These are phyloP conservation scores for Thalassiosira tumida DNA, from an alignment of 352 stramenopile genomes.

Conservation along the genomic window DNA sequence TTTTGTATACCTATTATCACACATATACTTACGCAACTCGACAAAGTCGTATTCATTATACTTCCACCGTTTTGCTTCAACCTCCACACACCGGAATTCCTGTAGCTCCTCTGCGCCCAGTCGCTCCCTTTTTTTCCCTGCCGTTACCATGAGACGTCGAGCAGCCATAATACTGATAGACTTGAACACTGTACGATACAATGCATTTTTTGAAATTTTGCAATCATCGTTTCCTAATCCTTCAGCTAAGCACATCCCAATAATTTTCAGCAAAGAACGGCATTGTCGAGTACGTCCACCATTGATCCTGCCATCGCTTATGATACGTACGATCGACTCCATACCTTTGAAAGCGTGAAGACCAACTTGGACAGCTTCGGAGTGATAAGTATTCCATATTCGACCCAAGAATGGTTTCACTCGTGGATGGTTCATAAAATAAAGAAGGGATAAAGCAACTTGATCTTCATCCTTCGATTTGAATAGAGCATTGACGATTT, in stretches of 20 bases:
- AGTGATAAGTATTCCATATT: background rate
- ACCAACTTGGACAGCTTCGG: background rate
- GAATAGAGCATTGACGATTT: background rate
- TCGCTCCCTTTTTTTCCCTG: slow-evolving; percentile 1
- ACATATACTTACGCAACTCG: background rate
- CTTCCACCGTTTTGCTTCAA: background rate
- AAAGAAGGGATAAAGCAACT: background rate
- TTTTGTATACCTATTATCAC: background rate
- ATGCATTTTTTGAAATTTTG: background rate
- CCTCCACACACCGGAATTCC: background rate
- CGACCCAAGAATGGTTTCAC: background rate
- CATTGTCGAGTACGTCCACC: background rate
- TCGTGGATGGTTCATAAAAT: background rate
- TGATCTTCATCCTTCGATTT: background rate
- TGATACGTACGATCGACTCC: background rate
- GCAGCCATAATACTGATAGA: background rate
- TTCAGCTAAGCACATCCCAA: background rate
- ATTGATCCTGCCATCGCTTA: background rate
- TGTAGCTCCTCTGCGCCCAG: background rate
- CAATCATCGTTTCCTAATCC: background rate
- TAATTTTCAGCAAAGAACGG: background rate
- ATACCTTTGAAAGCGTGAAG: background rate
- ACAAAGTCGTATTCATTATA: background rate
- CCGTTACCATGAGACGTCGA: background rate
- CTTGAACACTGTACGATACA: background rate